These are phyloP conservation scores for Lagerstroemia speciosa DNA, from an alignment of 345 rosid genomes.

Conservation along the genomic window DNA sequence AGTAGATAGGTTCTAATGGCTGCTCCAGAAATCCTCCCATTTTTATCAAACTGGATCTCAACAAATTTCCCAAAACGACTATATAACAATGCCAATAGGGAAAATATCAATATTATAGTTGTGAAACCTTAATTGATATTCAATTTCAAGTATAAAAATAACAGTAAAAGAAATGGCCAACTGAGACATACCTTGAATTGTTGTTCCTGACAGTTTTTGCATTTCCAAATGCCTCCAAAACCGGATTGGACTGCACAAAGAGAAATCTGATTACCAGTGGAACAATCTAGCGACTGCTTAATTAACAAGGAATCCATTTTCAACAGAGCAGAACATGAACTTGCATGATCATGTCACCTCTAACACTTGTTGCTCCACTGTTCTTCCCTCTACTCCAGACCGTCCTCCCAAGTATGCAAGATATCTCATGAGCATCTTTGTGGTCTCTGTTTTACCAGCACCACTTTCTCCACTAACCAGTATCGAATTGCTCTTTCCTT, in stretches of 20 bases:
- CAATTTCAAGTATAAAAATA: background rate
- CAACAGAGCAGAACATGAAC: background rate
- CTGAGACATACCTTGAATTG: slow-evolving; percentile 64
- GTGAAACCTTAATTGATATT: background rate
- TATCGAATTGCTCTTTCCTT: slow-evolving; percentile 83
- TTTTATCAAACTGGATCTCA: slow-evolving; percentile 87
- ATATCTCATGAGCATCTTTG: slow-evolving; percentile 94
- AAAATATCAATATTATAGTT: slow-evolving; percentile 6
- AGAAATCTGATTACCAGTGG: background rate
- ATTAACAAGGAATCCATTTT: background rate
- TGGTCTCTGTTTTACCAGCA: slow-evolving; percentile 97
- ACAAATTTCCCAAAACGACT: slow-evolving; percentile 97
- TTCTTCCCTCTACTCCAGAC: slow-evolving; percentile 87
- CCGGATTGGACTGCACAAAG: slow-evolving; percentile 75
- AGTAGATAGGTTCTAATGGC: slow-evolving; percentile 87
- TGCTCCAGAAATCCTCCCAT: slow-evolving; percentile 91
- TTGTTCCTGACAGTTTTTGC: slow-evolving; percentile 91
- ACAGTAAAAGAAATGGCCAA: slow-evolving; percentile 1
- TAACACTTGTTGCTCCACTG: slow-evolving; percentile 93
- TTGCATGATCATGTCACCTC: slow-evolving; percentile 37
- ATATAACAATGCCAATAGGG: slow-evolving; percentile 18
- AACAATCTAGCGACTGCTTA: background rate
- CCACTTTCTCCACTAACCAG: slow-evolving; percentile 98
- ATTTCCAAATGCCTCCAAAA: slow-evolving; percentile 97
- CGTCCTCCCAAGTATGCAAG: slow-evolving; percentile 89